Conservation (phyloP, 2,329 filamentous ascomycete genomes). For the Helicocarpus griseus region DNA sequence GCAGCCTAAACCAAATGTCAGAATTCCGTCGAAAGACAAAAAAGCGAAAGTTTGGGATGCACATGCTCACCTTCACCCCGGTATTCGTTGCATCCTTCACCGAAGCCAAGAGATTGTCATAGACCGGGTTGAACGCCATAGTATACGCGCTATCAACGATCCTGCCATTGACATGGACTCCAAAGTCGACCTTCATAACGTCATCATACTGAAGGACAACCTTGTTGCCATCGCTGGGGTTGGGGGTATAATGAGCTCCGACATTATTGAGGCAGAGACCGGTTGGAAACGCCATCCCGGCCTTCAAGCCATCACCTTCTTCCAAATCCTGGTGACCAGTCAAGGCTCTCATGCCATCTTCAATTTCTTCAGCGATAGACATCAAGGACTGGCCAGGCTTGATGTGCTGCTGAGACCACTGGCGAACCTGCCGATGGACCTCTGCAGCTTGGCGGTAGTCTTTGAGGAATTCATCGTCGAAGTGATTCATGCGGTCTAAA, state of each 20-base stretch:
- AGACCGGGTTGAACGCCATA: slow-evolving; percentile 62
- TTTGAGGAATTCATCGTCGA: slow-evolving; percentile 40
- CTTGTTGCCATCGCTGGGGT: slow-evolving; percentile 55
- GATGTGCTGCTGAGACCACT: slow-evolving; percentile 37
- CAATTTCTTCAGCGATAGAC: slow-evolving; percentile 44
- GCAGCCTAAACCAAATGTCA: slow-evolving; percentile 28
- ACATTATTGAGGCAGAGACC: slow-evolving; percentile 45
- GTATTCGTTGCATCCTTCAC: slow-evolving; percentile 67
- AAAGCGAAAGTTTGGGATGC: too few relatives aligned
- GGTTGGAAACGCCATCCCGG: slow-evolving; percentile 48
- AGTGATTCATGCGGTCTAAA: slow-evolving; percentile 27
- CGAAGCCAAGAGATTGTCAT: slow-evolving; percentile 63
- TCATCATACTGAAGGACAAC: slow-evolving; percentile 61
- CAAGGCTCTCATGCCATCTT: slow-evolving; percentile 44
- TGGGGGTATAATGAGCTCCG: slow-evolving; percentile 49
- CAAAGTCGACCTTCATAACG: slow-evolving; percentile 76
- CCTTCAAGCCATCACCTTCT: slow-evolving; percentile 40
- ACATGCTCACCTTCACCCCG: slow-evolving; percentile 36
- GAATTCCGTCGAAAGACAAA: too few relatives aligned
- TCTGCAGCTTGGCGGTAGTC: slow-evolving; percentile 50
- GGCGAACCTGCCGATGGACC: slow-evolving; percentile 46
- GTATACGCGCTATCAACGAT: slow-evolving; percentile 80
- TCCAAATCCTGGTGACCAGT: slow-evolving; percentile 43
- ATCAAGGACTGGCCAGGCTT: slow-evolving; percentile 42
- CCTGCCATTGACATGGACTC: slow-evolving; percentile 68